Evolutionary conservation across 768 basidiomycete genomes (phyloP).

Genomic region (Tylopilus intermedius): DNA sequence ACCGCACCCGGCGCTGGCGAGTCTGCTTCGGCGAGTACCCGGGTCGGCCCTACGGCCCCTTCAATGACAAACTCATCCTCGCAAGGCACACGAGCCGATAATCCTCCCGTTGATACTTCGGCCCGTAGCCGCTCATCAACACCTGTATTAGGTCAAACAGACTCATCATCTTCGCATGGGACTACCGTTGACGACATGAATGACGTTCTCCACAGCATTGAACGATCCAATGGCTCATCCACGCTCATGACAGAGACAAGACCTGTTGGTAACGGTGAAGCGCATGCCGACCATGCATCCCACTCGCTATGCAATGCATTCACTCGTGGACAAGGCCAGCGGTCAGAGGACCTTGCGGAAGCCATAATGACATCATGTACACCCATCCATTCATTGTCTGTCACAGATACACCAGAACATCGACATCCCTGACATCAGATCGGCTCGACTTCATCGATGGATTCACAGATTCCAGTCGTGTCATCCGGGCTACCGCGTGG

Average conservation of each 20-base stretch:
- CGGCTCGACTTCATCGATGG: conserved; percentile 41
- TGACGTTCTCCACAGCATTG: conserved; percentile 26
- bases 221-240: conserved; percentile 18
- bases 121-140: conserved; percentile 27
- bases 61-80: neutral
- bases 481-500: conserved; percentile 5
- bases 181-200: conserved; percentile 25
- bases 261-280: conserved; percentile 10
- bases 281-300: conserved; percentile 7
- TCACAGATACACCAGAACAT: conserved; percentile 19
- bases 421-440: conserved; percentile 34
- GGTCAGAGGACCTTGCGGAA: conserved; percentile 9
- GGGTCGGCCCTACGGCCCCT: conserved; percentile 3
- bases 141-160: conserved; percentile 34
- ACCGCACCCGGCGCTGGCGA: conserved; percentile 3
- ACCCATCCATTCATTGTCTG: conserved; percentile 25
- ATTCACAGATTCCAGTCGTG: conserved; percentile 11
- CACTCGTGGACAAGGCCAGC: conserved; percentile 6
- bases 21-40: conserved; percentile 3
- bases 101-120: conserved; percentile 6
- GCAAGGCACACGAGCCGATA: conserved; percentile 12
- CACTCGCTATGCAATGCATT: conserved; percentile 1
- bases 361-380: conserved; percentile 18
- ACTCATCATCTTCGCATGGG: conserved; percentile 25
- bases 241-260: conserved; percentile 13